Evolutionary conservation across 371 early-diverging fungal genomes (phyloP), one percentile per base, ranked within the genome.

Genomic region (Apophysomyces variabilis): DNA sequence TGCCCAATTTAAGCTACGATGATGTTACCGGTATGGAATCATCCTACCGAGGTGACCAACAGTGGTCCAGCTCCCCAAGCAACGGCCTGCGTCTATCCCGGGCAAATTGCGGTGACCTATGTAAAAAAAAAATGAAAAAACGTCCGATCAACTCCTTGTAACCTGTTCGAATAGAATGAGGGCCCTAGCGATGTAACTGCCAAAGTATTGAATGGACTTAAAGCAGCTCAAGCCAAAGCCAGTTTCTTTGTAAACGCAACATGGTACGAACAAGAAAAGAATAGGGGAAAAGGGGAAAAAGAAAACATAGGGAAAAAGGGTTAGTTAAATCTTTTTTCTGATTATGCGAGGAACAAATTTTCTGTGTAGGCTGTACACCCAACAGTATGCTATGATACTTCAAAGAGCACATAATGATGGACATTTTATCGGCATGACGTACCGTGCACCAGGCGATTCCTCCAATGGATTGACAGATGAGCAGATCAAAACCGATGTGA

Each of bases 161-260:
- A 26, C 32, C 32, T 3, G 0, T 26, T 26, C 32, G 0, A 35
- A 21, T 66, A 86, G 85, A 83, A 80, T 38, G 87, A 87, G 59
- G 86, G 87, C 32, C 87, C 85, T n/a, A 87, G 85, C 65, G 86
- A 87, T 69, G 84, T 79, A 8, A 85, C 85, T 0, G 80, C 78
- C 38, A 81, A 82, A 62, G 83, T 85, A 46, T 75, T 83, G 54
- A 82, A 83, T 62, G 82, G 82, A 44, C 64, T 85, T 11, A 83
- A 81, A 56, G 77, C 79, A 35, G 78, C 68, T 44, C 78, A 83
- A 59, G 84, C 86, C 14, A 78, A 76, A 41, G 87, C 83, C n/a
- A 85, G 76, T 26, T 87, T 87, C 66, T 85, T 87, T 61, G 80
- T 82, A 0, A 87, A 83, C 62, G 84, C 87, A 1, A 82, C 85